Conservation (phyloP, 192 early-diverging fungal species). For the Coemansia sp. region DNA sequence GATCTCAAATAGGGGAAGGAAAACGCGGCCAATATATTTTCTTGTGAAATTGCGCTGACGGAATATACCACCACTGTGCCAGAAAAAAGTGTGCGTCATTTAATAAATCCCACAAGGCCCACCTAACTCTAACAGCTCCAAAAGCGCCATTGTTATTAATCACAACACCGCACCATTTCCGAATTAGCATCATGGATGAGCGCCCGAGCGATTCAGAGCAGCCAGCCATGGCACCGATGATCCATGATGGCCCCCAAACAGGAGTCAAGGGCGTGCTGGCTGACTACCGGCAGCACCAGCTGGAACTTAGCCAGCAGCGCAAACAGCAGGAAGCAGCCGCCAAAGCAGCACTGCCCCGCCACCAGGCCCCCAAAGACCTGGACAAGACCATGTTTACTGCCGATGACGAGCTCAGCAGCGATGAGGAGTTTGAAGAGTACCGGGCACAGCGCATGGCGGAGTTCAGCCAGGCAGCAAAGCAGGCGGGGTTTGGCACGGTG, state of each 20-base stretch:
- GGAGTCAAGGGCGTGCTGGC: conserved; percentile 48
- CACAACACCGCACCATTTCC: conserved; percentile 11
- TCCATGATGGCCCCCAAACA: conserved; percentile 42
- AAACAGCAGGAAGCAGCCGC: conserved; percentile 3
- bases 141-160: not conserved
- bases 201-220: conserved; percentile 8
- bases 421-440: conserved; percentile 36
- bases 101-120: too few relatives aligned
- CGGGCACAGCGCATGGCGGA: conserved; percentile 24
- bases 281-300: conserved; percentile 33
- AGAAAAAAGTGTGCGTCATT: too few relatives aligned
- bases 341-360: conserved; percentile 7
- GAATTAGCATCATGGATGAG: too few relatives aligned
- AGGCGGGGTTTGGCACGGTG: conserved; percentile 13
- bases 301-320: conserved; percentile 11
- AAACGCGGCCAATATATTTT: not conserved
- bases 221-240: not conserved
- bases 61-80: too few relatives aligned
- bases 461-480: conserved; percentile 8
- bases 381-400: conserved; percentile 11
- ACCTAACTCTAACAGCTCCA: too few relatives aligned
- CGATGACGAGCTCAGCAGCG: conserved; percentile 15
- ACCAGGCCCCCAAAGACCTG: not conserved
- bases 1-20: not conserved
- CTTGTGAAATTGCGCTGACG: not conserved